Conservation (phyloP, 2,329 filamentous ascomycete species). For the Knufia petricola region DNA sequence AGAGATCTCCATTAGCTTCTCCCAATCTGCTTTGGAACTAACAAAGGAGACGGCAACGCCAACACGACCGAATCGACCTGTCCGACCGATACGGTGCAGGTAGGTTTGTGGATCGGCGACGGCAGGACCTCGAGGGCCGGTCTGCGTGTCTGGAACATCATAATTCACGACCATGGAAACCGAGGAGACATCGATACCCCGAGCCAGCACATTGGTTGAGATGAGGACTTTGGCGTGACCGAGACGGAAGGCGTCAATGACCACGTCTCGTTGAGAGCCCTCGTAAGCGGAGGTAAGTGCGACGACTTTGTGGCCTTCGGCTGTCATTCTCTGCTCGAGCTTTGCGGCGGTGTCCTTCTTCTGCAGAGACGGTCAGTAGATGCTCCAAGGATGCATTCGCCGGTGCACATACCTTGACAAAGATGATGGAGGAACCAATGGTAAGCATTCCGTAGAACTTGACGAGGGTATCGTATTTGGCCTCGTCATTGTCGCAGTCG, state of each 20-base stretch:
- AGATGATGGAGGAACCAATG: constrained; percentile 94
- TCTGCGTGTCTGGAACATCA: constrained; percentile 43
- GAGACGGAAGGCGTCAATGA: constrained; percentile 77
- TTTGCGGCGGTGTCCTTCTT: constrained; percentile 75
- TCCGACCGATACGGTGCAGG: constrained; percentile 93
- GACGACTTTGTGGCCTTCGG: constrained; percentile 84
- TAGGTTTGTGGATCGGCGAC: constrained; percentile 87
- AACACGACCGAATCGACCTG: constrained; percentile 90
- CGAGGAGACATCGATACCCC: constrained; percentile 83
- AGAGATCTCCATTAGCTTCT: constrained; percentile 70
- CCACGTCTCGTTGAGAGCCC: constrained; percentile 67
- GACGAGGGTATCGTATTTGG: constrained; percentile 81
- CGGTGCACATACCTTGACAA: constrained; percentile 62
- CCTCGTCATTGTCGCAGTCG: constrained; percentile 70
- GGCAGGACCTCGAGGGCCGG: constrained; percentile 14
- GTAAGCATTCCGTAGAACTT: constrained; percentile 95
- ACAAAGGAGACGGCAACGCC: constrained; percentile 95
- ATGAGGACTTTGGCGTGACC: constrained; percentile 92
- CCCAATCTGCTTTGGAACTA: constrained; percentile 72
- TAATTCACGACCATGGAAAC: constrained; percentile 99
- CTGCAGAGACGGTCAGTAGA: constrained; percentile 34
- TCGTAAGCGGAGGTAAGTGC: constrained; percentile 84
- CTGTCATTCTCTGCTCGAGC: constrained; percentile 76
- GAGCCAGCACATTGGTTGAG: constrained; percentile 90
- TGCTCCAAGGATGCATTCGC: not conserved